phyloP scores from a whole-genome alignment of 164 flowering plant genomes.

The Protea cynaroides region DNA sequence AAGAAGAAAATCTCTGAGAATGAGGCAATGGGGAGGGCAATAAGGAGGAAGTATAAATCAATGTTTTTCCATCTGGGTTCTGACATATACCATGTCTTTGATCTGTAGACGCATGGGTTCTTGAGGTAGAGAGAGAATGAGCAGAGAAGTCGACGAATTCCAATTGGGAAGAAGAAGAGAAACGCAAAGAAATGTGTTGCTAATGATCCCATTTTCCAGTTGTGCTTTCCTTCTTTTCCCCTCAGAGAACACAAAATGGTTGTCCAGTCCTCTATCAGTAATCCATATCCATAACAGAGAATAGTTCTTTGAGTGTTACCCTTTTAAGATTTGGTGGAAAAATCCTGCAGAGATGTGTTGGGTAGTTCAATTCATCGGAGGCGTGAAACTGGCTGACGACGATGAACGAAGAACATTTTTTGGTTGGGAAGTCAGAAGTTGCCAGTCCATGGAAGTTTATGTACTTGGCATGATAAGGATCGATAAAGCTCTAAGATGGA shows the following conservation, averaged over 20 bases:
- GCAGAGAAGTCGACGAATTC: constrained; percentile 53
- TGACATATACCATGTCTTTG: constrained; percentile 60
- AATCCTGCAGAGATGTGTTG: too few relatives aligned
- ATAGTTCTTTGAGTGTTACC: background rate
- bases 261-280: background rate
- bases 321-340: background rate
- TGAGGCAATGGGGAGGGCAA: constrained; percentile 63
- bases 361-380: too few relatives aligned
- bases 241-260: background rate
- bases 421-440: too few relatives aligned
- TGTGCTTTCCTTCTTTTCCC: background rate
- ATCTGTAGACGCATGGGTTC: constrained; percentile 52
- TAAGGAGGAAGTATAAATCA: constrained; percentile 55
- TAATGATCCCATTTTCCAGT: constrained; percentile 40
- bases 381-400: too few relatives aligned
- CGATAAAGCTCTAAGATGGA: too few relatives aligned
- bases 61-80: constrained; percentile 53
- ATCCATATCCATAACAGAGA: background rate
- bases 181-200: constrained; percentile 60
- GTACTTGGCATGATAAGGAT: too few relatives aligned
- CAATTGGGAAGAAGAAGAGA: constrained; percentile 55
- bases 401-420: too few relatives aligned
- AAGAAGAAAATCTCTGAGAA: constrained; percentile 50
- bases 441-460: too few relatives aligned
- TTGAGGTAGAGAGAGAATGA: constrained; percentile 55